Evolutionary conservation across 139 green algal species (phyloP), one percentile per base, ranked within the genome.

Genomic region (Closterium sp.): DNA sequence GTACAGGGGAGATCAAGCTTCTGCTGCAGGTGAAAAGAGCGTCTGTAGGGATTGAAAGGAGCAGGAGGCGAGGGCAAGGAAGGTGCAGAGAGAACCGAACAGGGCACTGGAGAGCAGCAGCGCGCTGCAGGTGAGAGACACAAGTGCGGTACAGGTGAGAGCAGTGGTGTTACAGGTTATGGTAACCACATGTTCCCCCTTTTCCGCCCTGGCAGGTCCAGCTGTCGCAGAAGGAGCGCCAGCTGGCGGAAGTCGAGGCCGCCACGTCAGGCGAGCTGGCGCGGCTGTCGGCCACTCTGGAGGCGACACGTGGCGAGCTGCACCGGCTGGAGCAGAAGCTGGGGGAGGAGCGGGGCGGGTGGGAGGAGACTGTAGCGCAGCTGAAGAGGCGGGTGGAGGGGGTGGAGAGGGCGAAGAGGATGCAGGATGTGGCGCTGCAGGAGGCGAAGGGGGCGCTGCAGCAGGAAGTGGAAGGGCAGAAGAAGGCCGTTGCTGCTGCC

Each of bases 201-300:
- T 84, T 30, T 12, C 9, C 69, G 21, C 83, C 83, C 0, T 2
- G 25, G 84, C 84, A 88, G 84, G 21, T 43, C 30, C 88, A 89
- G 12, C 89, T 92, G 84, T 86, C 36, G 21, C 34, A 88, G 89
- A 92, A 89, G 33, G 89, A 92, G 89, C 89, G 90, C 31, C 83
- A 89, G 83, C 76, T 92, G 84, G 89, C 89, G 25, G 76, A 92
- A 5, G 36, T 92, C 7, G 89, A 92, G 89, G 86, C 89, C 4
- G 76, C 33, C 6, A 89, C 89, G 31, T 87, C 34, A 32, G 89
- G 89, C 43, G 89, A 92, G 32, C 31, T 89, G 31, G 89, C 89
- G 25, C 89, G 89, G 32, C 84, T 90, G 21, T 66, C 19, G 30
- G 28, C 89, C 33, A 76, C 38, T 84, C 32, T 92, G 33, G 89